phyloP scores from a whole-genome alignment of 805 yeast genomes.

The Ogataea kodamae region DNA sequence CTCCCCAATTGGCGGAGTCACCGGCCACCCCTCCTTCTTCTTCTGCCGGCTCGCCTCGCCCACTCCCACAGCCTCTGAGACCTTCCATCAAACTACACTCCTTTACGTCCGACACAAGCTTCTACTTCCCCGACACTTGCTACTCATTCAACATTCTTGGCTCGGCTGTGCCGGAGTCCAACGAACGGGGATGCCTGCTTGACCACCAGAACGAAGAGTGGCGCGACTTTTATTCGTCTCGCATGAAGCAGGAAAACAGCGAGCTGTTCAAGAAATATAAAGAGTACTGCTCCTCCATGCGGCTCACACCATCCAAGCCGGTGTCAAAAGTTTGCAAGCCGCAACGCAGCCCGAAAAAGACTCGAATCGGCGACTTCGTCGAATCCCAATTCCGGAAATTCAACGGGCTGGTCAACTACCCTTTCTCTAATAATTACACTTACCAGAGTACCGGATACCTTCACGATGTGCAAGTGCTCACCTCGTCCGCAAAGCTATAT shows the following conservation, averaged over 20 bases:
- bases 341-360: conserved; percentile 8
- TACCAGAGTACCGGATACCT: conserved; percentile 47
- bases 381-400: conserved; percentile 23
- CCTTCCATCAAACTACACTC: conserved; percentile 17
- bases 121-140: conserved; percentile 36
- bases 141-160: conserved; percentile 30
- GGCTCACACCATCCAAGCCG: conserved; percentile 7
- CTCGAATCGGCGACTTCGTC: conserved; percentile 24
- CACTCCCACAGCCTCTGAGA: conserved; percentile 18
- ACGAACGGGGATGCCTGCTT: conserved; percentile 31
- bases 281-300: conserved; percentile 30
- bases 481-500: conserved; percentile 47
- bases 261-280: conserved; percentile 38
- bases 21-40: conserved; percentile 31
- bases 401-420: conserved; percentile 40
- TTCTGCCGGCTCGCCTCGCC: conserved; percentile 23
- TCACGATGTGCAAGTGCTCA: conserved; percentile 46
- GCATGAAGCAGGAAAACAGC: conserved; percentile 40
- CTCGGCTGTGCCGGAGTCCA: conserved; percentile 27
- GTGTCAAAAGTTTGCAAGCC: conserved; percentile 14
- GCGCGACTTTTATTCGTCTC: conserved; percentile 40
- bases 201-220: conserved; percentile 40
- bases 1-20: conserved; percentile 14
- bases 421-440: conserved; percentile 51
- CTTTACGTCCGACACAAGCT: conserved; percentile 23